Base-by-base conservation (phyloP, 768 basidiomycete genomes). In the Leccinum broughii region DNA sequence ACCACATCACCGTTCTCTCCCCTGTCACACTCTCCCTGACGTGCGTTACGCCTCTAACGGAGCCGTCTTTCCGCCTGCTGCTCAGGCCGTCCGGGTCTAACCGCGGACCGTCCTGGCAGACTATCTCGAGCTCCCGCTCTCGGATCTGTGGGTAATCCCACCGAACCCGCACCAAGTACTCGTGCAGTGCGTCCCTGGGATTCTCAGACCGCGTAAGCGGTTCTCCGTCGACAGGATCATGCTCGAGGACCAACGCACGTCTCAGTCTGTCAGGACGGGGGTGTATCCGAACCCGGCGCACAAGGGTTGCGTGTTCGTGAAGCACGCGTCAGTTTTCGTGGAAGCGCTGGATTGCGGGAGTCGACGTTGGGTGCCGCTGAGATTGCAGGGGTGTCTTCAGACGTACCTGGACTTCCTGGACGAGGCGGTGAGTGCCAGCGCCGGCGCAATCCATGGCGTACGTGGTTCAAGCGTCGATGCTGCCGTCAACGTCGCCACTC, bases 321-420 rank as follows among this genome's bases (percentile, higher is more conserved):
- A 26, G 14, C 85, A 81, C 51, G 81, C 39, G 3, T 88, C 88
- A 65, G 83, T 82, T 78, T 61, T 83, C 85, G 3, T 92, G 90
- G 90, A 86, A 86, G 66, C 74, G 68, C 7, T 72, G 59, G 13
- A 73, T 89, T 28, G 85, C 82, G 0, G 82, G 83, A 6, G 76
- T 79, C 24, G 69, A 75, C n/a, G 75, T 87, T 0, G 83, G 46
- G 46, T 48, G 46, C 46, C 6, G 10, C 1, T 24, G 46, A 48
- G 13, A 55, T 92, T 75, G 87, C 28, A 30, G 30, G 90, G 90
- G 0, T 92, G 90, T 71, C 68, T 74, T 20, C 64, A 59, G 54
- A 85, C 85, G 0, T 92, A 89, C 70, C 68, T 92, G 58, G 79
- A 79, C 34, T 90, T 87, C 65, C 71, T 92, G 65, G 80, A 78